Evolutionary conservation across 2,329 filamentous ascomycete genomes (phyloP).

Genomic region (Alternaria sp.): DNA sequence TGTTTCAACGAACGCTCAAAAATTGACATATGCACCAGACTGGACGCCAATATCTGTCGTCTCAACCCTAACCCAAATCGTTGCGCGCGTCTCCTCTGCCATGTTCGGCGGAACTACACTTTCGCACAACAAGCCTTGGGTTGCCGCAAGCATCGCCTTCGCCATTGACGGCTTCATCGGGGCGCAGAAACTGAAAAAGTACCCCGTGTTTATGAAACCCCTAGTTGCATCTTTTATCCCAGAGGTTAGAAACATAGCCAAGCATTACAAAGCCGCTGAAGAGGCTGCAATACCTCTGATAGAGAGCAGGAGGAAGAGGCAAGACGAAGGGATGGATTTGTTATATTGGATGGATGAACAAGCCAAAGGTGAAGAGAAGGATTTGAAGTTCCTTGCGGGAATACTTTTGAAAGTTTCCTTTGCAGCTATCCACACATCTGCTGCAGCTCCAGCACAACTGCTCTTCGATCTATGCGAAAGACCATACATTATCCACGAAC

Average conservation of each 20-base stretch:
- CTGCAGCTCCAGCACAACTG: neutral
- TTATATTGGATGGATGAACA: neutral
- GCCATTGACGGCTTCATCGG: neutral
- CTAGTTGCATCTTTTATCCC: neutral
- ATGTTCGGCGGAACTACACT: neutral
- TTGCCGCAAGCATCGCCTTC: slow-evolving; percentile 1
- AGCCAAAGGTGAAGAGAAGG: neutral
- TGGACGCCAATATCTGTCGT: neutral
- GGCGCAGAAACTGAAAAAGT: neutral
- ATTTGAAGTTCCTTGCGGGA: neutral
- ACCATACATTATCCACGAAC: slow-evolving; percentile 4
- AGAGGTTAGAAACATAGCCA: neutral
- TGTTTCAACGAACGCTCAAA: neutral
- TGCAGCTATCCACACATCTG: slow-evolving; percentile 2
- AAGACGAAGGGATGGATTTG: neutral
- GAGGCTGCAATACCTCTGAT: neutral
- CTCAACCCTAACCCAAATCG: neutral
- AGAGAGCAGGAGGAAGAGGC: neutral
- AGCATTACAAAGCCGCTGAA: neutral
- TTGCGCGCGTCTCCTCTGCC: neutral
- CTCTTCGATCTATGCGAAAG: slow-evolving; percentile 1
- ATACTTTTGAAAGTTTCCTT: slow-evolving; percentile 1
- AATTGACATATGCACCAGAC: neutral
- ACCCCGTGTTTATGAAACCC: neutral
- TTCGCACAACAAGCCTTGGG: slow-evolving; percentile 1